Conservation (phyloP, 176 grass and related monocot species). For the Rhynchospora pubera region DNA sequence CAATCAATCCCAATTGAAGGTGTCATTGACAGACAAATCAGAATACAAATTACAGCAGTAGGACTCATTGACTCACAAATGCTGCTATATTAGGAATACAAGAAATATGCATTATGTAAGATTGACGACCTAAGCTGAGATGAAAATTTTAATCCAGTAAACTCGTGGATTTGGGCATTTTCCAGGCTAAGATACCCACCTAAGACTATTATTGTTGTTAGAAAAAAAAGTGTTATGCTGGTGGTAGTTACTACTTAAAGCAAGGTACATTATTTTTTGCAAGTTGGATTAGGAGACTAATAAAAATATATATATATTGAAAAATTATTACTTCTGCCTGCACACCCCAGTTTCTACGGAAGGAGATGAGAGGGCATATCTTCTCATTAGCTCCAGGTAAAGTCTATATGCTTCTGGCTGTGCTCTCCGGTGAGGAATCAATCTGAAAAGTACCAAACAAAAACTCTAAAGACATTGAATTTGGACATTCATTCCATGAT, state of each 20-base stretch:
- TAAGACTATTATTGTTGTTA: background rate
- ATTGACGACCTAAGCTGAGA: background rate
- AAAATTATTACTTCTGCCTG: conserved; percentile 14
- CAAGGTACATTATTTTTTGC: background rate
- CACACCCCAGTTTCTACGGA: background rate
- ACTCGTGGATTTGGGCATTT: background rate
- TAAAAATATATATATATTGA: background rate
- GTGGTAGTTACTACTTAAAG: background rate
- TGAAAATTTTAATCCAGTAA: too few species aligned
- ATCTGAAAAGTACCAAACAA: conserved; percentile 15
- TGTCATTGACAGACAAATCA: background rate
- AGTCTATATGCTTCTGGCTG: conserved; percentile 47
- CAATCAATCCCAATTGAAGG: background rate
- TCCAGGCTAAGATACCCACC: background rate
- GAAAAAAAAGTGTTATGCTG: background rate
- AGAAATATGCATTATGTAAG: background rate
- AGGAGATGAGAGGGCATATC: conserved; percentile 24
- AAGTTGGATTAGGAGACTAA: background rate
- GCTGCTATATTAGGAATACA: background rate
- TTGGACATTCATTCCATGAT: background rate
- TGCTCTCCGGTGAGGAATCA: conserved; percentile 27
- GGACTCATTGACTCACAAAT: background rate
- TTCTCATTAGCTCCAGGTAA: conserved; percentile 40
- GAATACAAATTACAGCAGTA: too few species aligned
- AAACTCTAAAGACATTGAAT: background rate